Evolutionary conservation across 225 moss, liverwort and hornwort species (phyloP).

Genomic region (Sphagnum contortum): DNA sequence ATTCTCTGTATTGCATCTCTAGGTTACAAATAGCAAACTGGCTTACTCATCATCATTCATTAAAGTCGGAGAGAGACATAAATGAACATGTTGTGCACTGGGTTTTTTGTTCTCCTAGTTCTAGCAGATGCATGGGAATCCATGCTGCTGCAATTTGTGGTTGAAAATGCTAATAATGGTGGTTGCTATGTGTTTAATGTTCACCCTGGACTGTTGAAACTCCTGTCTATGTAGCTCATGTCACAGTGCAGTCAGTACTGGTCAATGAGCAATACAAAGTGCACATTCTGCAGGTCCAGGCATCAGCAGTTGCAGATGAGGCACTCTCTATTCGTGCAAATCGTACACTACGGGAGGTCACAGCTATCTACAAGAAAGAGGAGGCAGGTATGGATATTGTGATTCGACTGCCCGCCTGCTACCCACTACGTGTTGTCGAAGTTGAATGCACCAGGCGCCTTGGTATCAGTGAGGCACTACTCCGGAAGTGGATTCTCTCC

Average conservation of each 20-base stretch:
- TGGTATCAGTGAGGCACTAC: conserved; percentile 78
- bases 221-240: not conserved
- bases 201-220: not conserved
- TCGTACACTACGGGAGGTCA: conserved; percentile 73
- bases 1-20: too few species aligned
- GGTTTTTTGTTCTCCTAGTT: too few species aligned
- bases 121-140: too few species aligned
- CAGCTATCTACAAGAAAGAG: conserved; percentile 87
- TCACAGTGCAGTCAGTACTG: too few species aligned
- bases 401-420: conserved; percentile 76
- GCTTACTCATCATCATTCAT: too few species aligned
- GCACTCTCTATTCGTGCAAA: conserved; percentile 82
- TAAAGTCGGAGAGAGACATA: too few species aligned
- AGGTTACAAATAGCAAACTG: too few species aligned
- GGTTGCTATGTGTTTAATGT: too few species aligned
- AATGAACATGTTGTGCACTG: too few species aligned
- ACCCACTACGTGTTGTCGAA: conserved; percentile 78
- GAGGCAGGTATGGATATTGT: conserved; percentile 92
- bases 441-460: conserved; percentile 82
- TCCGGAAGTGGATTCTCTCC: conserved; percentile 96
- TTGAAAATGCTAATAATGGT: too few species aligned
- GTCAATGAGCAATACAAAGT: too few species aligned
- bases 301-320: conserved; percentile 75
- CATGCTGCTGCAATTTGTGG: too few species aligned
- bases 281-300: conserved; percentile 57